Evolutionary conservation across 768 basidiomycete genomes (phyloP).

Genomic region (Phaeolepiota aurea): DNA sequence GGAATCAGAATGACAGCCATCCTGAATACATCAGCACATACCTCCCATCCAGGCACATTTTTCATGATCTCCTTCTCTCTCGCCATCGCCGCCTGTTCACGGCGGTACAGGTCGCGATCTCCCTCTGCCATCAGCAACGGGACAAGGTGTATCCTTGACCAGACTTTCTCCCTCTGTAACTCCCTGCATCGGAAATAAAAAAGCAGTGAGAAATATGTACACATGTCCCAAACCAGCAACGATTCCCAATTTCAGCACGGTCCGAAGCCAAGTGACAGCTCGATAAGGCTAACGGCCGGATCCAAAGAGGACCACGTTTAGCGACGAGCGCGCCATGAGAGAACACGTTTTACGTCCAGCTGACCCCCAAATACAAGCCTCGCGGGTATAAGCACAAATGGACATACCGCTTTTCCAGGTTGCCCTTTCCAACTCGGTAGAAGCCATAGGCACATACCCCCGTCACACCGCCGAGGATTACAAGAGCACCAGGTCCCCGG

Average conservation of each 20-base stretch:
- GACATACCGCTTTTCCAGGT: slow-evolving; percentile 88
- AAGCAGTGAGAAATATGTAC: too few relatives aligned
- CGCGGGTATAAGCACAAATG: slow-evolving; percentile 4
- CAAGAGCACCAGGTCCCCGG: slow-evolving; percentile 77
- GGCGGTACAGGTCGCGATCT: slow-evolving; percentile 83
- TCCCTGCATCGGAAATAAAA: slow-evolving; percentile 58
- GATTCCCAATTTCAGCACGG: slow-evolving; percentile 31
- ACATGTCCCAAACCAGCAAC: slow-evolving; percentile 32
- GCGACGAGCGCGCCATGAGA: slow-evolving; percentile 48
- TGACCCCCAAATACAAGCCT: slow-evolving; percentile 27
- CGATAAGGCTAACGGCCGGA: slow-evolving; percentile 43
- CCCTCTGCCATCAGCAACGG: slow-evolving; percentile 89
- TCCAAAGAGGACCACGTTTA: slow-evolving; percentile 62
- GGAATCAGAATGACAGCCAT: slow-evolving; percentile 7
- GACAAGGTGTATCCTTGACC: slow-evolving; percentile 92
- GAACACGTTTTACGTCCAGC: slow-evolving; percentile 65
- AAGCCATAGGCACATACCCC: slow-evolving; percentile 87
- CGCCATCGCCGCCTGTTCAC: slow-evolving; percentile 65
- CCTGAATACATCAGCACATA: slow-evolving; percentile 20
- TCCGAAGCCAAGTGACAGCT: slow-evolving; percentile 21
- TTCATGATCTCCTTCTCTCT: slow-evolving; percentile 92
- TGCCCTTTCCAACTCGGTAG: slow-evolving; percentile 85
- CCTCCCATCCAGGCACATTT: slow-evolving; percentile 91
- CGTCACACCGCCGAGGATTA: slow-evolving; percentile 80
- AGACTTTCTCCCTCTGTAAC: slow-evolving; percentile 84